phyloP scores from a whole-genome alignment of 495 filamentous ascomycete species.

The Parathielavia hyrcaniae region DNA sequence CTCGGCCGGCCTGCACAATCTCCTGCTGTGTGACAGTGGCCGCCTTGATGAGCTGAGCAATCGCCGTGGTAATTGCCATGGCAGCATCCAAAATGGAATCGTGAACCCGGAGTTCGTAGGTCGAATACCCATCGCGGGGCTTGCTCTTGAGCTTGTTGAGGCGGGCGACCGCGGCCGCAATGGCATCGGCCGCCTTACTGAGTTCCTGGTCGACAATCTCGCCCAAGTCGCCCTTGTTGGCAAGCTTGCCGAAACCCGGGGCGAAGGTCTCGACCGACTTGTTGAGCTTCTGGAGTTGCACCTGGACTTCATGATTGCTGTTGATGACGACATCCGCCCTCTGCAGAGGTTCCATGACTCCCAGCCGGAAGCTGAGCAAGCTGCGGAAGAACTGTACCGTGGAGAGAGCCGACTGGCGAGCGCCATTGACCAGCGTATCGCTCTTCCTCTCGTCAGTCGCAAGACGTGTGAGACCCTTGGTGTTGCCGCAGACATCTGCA shows the following conservation, averaged over 20 bases:
- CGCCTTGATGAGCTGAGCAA: slow-evolving; percentile 91
- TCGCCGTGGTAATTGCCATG: slow-evolving; percentile 92
- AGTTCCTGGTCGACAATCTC: slow-evolving; percentile 91
- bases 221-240: slow-evolving; percentile 77
- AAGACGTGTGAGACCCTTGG: slow-evolving; percentile 89
- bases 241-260: slow-evolving; percentile 73
- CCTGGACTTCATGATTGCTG: slow-evolving; percentile 88
- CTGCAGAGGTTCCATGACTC: slow-evolving; percentile 76
- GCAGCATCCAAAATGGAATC: slow-evolving; percentile 92
- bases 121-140: slow-evolving; percentile 88
- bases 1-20: slow-evolving; percentile 92
- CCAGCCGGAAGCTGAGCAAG: slow-evolving; percentile 86
- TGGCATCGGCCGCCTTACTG: slow-evolving; percentile 88
- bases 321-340: slow-evolving; percentile 96
- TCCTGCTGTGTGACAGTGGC: slow-evolving; percentile 92
- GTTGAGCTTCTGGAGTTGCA: slow-evolving; percentile 82
- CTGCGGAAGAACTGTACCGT: slow-evolving; percentile 95
- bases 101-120: slow-evolving; percentile 90
- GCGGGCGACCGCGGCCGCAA: slow-evolving; percentile 82
- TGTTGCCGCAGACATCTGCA: slow-evolving; percentile 90
- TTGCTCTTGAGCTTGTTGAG: slow-evolving; percentile 89
- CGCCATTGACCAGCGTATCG: slow-evolving; percentile 72
- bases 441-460: slow-evolving; percentile 91
- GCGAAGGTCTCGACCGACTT: slow-evolving; percentile 88
- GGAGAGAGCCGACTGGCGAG: slow-evolving; percentile 76